A percentile compares a stretch with the other conserved stretches of the same genome.
Conservation (phyloP, 805 yeast species). For the Candida schatavii region DNA sequence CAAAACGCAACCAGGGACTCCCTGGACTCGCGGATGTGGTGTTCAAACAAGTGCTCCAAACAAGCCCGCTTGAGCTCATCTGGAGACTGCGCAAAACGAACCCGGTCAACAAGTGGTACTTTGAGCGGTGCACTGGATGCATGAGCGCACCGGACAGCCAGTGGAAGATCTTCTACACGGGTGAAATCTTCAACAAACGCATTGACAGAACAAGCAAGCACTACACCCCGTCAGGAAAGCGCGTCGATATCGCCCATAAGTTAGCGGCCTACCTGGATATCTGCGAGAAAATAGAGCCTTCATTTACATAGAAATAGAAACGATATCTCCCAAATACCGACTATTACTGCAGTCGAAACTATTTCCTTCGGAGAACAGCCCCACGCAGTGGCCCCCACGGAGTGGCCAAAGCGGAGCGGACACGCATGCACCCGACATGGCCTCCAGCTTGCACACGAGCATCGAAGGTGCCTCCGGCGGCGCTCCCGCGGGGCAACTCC, state of each 20-base stretch:
- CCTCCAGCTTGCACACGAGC: not conserved
- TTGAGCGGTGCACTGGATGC: constrained; percentile 82
- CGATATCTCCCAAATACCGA: not conserved
- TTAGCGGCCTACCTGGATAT: constrained; percentile 50
- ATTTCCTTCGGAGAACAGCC: too few species aligned
- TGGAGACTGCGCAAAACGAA: constrained; percentile 89
- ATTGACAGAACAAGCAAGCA: constrained; percentile 20
- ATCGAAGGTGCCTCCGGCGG: too few species aligned
- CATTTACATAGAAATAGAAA: constrained; percentile 26
- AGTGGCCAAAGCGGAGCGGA: not conserved
- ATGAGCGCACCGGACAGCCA: constrained; percentile 33
- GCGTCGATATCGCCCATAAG: constrained; percentile 26
- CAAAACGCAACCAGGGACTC: constrained; percentile 79
- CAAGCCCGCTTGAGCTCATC: constrained; percentile 68
- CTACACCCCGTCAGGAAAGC: constrained; percentile 6
- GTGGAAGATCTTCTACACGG: constrained; percentile 43
- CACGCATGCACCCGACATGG: not conserved
- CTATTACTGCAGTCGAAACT: not conserved
- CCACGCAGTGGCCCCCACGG: not conserved
- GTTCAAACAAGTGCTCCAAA: constrained; percentile 71
- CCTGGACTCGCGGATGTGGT: constrained; percentile 92
- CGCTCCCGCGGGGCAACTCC: too few species aligned
- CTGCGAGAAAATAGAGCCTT: constrained; percentile 58
- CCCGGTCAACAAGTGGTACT: constrained; percentile 97
- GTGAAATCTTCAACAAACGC: constrained; percentile 36